Evolutionary conservation across 108 stramenopile genomes (phyloP), one percentile per base, ranked within the genome.

Genomic region (Ochromonas danica): DNA sequence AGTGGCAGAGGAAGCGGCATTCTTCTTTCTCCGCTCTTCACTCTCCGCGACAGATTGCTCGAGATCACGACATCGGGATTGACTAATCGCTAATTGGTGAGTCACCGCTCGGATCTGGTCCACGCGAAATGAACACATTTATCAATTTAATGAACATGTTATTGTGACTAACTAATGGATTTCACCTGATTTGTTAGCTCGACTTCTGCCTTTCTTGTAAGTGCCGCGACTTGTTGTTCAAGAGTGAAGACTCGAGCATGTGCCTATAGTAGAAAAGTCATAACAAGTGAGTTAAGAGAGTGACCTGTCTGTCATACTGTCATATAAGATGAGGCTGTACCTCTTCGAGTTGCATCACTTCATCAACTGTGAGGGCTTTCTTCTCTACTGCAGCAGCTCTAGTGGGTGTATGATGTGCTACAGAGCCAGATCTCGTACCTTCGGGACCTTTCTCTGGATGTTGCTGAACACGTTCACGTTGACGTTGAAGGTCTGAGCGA

Each of bases 151-250:
- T 70, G 17, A 70, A 70, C 22, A 17, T 39, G 27, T 70, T 39
- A 22, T 22, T 22, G 70, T 31, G 36, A n/a, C 27, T 70, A 70
- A n/a, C n/a, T n/a, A n/a, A n/a, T n/a, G n/a, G n/a, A n/a, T n/a
- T 36, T 38, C 31, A 75, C 72, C 72, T 78, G 38, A 17, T 27
- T 57, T 0, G 82, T 75, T 65, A 41, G 80, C 39, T 83, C 80
- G 36, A 83, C 33, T 40, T 85, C 86, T 1, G 83, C 86, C 31
- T 6, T 30, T 6, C 86, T 78, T 40, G 63, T 65, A 72, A 85
- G 28, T 79, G 40, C 77, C 25, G 70, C 61, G 70, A 80, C 74
- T 31, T 80, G 70, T 75, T 85, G 84, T 62, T 88, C 86, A 61
- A 83, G 36, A 70, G 61, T 40, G 60, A 83, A 83, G 30, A 87